Evolutionary conservation across 345 rosid genomes (phyloP), one percentile per base, ranked within the genome.

Genomic region (Gossypium raimondii): DNA sequence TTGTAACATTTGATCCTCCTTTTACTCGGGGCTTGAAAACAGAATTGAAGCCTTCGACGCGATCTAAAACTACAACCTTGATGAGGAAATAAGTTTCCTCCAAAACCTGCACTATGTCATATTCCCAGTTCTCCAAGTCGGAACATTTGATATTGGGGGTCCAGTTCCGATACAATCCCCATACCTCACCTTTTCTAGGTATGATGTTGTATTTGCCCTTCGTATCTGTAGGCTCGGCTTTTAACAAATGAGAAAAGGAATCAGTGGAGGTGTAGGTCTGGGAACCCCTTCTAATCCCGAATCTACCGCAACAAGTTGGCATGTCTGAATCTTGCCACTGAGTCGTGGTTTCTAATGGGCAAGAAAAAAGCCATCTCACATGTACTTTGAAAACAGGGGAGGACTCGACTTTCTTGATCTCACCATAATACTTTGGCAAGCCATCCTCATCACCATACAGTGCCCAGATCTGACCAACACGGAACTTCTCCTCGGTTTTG

Each of bases 381-480:
- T 78, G 79, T 75, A 87, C 10, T 63, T 80, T 66, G 56, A 85
- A 82, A 67, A 27, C 79, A 4, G 81, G 82, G 9, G 56, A 60
- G 51, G 58, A 11, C 41, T 64, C 81, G 55, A 86, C 70, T 65
- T 77, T 77, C 14, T 27, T 74, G 45, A 88, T 84, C 76, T 55
- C 79, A 53, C 85, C 86, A 76, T 88, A 88, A 82, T 87, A 88
- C 82, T 87, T 90, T 10, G 89, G 94, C 85, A 88, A 80, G 62
- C 89, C 83, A 78, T 86, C 94, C 76, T 90, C 92, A 55, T 90
- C 90, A 50, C 87, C 14, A 79, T 84, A 90, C 77, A 87, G 47
- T 34, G 94, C 80, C 94, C 94, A 90, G 25, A 90, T 78, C 82
- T 90, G 91, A 78, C 91, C 92, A 56, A 48, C 75, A 51, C 69